Base-by-base conservation (phyloP, 2,329 filamentous ascomycete species). In the Ascochyta koolunga region DNA sequence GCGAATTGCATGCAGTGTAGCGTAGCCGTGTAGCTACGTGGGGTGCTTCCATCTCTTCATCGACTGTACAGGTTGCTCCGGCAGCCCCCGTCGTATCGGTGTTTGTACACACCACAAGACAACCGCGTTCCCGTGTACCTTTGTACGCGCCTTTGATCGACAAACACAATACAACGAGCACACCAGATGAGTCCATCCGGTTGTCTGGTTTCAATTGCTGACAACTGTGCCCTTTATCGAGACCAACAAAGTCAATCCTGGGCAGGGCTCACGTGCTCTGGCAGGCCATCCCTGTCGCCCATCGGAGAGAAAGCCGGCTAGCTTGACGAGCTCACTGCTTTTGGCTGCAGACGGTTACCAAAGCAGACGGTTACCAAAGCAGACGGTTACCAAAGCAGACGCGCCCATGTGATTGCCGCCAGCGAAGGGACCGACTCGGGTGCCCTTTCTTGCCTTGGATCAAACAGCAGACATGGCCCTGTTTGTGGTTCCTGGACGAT, bases 391-490 rank as follows among this genome's bases (percentile, higher is more conserved):
- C 15, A 38, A 53, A 38, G 43, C 38, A 39, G 43, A n/a, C 13
- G 29, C 44, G 31, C 33, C 21, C 33, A 25, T 39, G 35, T 39
- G 38, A 21, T 33, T 53, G 10, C 19, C 25, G 24, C 35, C 47
- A 50, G 29, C 37, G 16, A 33, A 33, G 31, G 22, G n/a, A 15
- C 32, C 39, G 47, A 32, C 32, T 50, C 47, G 47, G 32, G 47
- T 38, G 38, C 31, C 37, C 24, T 43, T 43, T 24, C 40, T 32
- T 11, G 40, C 33, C 40, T 11, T n/a, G n/a, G 7, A 16, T 18
- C 40, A 19, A 21, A 43, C 29, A 5, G 37, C 32, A 33, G 10
- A 44, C 16, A 44, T 44, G 41, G 19, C 5, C 7, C 24, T 21
- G 29, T 25, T 1, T 2, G 27, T 16, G 40, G 19, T 11, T 24